Evolutionary conservation across 257 asterid genomes (phyloP).

Genomic region (Nicotiana obtusifolia): DNA sequence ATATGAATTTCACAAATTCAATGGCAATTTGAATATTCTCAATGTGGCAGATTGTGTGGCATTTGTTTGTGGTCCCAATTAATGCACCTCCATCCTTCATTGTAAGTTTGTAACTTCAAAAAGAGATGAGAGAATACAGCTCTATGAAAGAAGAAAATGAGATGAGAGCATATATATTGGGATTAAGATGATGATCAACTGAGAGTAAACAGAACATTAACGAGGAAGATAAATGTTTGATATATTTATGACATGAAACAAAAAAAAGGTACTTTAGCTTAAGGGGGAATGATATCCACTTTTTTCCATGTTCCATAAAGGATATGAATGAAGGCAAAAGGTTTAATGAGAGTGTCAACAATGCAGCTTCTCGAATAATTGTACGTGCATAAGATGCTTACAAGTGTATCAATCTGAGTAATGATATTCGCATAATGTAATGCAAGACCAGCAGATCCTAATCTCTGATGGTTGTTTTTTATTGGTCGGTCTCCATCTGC

Average conservation of each 20-base stretch:
- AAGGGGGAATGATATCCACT: background rate
- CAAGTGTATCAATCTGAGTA: conserved; percentile 82
- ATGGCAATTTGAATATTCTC: background rate
- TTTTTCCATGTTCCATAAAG: background rate
- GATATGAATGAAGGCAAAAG: conserved; percentile 1
- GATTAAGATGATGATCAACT: background rate
- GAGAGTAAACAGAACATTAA: background rate
- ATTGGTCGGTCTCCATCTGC: conserved; percentile 54
- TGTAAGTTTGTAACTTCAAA: background rate
- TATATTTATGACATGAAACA: background rate
- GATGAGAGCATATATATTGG: background rate
- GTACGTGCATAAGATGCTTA: conserved; percentile 34
- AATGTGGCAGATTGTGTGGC: background rate
- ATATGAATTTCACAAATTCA: background rate
- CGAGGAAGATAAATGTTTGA: background rate
- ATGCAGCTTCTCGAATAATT: background rate
- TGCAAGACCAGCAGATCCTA: conserved; percentile 96
- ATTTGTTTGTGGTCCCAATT: conserved; percentile 1
- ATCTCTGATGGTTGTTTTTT: conserved; percentile 47
- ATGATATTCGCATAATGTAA: conserved; percentile 88
- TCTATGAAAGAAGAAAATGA: background rate
- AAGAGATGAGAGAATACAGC: background rate
- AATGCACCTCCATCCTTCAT: background rate
- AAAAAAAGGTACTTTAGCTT: background rate
- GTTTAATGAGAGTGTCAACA: background rate